phyloP scores from a whole-genome alignment of 352 stramenopile genomes.

The Globisporangium orthogonon region DNA sequence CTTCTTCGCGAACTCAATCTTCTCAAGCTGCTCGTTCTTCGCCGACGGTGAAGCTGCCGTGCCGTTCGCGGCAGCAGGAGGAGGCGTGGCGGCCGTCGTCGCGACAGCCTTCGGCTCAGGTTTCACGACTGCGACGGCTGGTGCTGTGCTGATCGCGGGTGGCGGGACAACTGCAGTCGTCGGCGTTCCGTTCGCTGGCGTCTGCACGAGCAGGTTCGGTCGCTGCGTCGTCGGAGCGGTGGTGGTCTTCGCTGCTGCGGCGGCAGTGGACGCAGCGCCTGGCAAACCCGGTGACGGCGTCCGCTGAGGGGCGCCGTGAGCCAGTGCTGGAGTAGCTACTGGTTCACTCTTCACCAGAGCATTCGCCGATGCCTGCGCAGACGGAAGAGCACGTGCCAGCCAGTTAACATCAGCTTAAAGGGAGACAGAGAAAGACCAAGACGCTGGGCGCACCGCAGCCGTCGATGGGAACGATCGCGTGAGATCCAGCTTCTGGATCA shows the following conservation, averaged over 20 bases:
- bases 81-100: not conserved
- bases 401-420: not conserved
- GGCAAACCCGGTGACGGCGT: too few relatives aligned
- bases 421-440: not conserved
- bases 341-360: conserved; percentile 16
- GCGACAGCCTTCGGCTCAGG: conserved; percentile 13
- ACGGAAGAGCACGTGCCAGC: not conserved
- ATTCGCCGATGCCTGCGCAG: not conserved
- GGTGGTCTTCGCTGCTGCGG: not conserved
- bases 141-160: not conserved
- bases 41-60: conserved; percentile 16
- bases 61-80: not conserved
- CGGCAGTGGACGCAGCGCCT: not conserved
- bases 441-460: not conserved
- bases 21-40: conserved; percentile 66
- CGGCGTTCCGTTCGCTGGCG: conserved; percentile 2
- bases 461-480: conserved; percentile 45
- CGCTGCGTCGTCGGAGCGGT: conserved; percentile 14
- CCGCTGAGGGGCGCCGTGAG: too few relatives aligned
- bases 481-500: conserved; percentile 83
- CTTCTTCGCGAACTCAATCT: conserved; percentile 82
- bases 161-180: not conserved
- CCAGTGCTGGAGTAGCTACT: too few relatives aligned
- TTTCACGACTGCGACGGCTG: conserved; percentile 24
- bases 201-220: conserved; percentile 10